Evolutionary conservation across 306 rosid species (phyloP), one percentile per base, ranked within the genome.

Genomic region (Ochetophila trinervis): DNA sequence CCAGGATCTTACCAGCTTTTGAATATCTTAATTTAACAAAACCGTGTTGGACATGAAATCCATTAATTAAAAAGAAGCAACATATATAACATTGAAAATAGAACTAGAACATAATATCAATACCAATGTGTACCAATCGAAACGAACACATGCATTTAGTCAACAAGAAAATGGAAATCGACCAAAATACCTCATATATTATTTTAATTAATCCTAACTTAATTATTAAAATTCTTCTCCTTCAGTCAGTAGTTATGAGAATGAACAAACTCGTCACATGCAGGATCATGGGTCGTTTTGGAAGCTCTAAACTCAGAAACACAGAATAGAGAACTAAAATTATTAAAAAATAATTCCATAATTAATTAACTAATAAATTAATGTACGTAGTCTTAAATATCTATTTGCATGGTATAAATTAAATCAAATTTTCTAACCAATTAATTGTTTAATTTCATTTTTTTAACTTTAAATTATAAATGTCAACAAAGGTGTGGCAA

Each of bases 171-270:
- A 68, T 73, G 79, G 65, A 78, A 57, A 72, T 86, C 84, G 84
- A 84, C 90, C 80, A 83, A 88, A 86, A 89, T 82, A 86, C 87
- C 44, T 63, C 84, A 57, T 57, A 59, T 48, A 36, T 69, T 57
- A 72, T 58, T 74, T 74, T 81, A 82, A 35, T 74, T 72, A 60
- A 51, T 68, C 24, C 62, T 45, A 55, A 67, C 74, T 61, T 20
- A 22, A 54, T 70, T 68, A 67, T 45, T 53, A 45, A 44, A 51
- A 60, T 48, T 67, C 7, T 54, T 20, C 65, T 70, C 3, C 60
- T 8, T 51, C 62, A 19, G 1, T 30, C 20, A 65, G 53, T 62
- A 40, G 45, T 71, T 63, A 67, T 60, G 30, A 50, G 73, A 44
- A 65, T 57, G 57, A 63, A 53, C 68, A 49, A 70, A 77, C 51